Evolutionary conservation across 305 asterid genomes (phyloP), one percentile per base, ranked within the genome.

Genomic region (Andrographis paniculata): DNA sequence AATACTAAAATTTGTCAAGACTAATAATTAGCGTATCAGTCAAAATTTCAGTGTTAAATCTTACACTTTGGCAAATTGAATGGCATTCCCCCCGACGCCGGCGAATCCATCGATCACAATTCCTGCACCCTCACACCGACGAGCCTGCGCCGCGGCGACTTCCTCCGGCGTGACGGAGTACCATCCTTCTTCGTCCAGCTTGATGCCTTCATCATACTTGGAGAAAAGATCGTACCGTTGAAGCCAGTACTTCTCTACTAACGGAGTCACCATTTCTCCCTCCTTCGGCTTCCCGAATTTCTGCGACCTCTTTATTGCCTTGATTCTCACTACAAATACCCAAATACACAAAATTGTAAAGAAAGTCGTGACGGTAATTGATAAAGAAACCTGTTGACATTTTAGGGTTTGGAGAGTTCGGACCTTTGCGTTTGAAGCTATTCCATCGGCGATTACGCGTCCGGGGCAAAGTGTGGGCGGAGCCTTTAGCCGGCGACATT

Each of bases 141-240:
- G 53, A 28, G 94, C 95, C 58, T 87, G 97, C 17, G 68, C 14
- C 60, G 64, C 70, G 42, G 97, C 95, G 24, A 87, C 74, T 61
- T 55, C 69, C 69, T 87, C 97, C 47, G 95, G 97, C 41, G 97
- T 87, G 61, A 81, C 97, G 50, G 97, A 87, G 69, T 71, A 87
- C 97, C 97, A 87, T 14, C 97, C 95, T 68, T 87, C 84, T 65
- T 87, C 97, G 14, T 87, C 97, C 75, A 87, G 14, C 55, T 52
- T 55, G 50, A 87, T 68, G 37, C 97, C 97, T 30, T 53, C 55
- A 38, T 87, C 94, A 42, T 76, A 87, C 51, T 62, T 79, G 38
- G 77, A 56, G 63, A 84, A 87, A 36, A 87, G 93, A 65, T 78
- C 78, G 54, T 84, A 84, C 21, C 97, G 69, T 45, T 81, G 92